Evolutionary conservation across 116 monocot genomes (phyloP).

Genomic region (Iris pallida): DNA sequence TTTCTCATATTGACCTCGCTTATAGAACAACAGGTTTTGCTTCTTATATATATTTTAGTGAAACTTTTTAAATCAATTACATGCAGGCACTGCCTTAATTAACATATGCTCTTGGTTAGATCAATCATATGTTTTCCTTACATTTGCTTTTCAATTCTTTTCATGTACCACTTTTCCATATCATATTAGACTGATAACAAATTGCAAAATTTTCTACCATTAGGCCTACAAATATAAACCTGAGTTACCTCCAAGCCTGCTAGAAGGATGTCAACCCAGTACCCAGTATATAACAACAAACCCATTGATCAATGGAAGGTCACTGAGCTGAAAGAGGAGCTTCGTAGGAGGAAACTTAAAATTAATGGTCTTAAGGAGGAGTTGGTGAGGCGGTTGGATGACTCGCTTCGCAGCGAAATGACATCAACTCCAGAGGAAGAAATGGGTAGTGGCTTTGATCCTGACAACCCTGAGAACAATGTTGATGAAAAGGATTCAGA

Average conservation of each 20-base stretch:
- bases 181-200: no score
- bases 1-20: no score
- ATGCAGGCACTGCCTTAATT: no score
- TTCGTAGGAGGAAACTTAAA: slow-evolving; percentile 52
- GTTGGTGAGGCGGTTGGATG: slow-evolving; percentile 49
- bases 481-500: slow-evolving; percentile 5
- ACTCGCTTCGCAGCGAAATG: slow-evolving; percentile 42
- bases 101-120: no score
- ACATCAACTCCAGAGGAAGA: neutral
- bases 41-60: no score
- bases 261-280: slow-evolving; percentile 34
- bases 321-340: slow-evolving; percentile 89
- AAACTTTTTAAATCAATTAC: no score
- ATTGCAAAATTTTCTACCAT: no score
- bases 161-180: no score
- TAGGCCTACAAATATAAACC: neutral
- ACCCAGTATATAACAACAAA: slow-evolving; percentile 43
- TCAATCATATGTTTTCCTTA: no score
- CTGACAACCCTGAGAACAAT: slow-evolving; percentile 10
- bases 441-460: slow-evolving; percentile 8
- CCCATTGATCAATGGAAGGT: slow-evolving; percentile 95
- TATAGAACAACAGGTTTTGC: no score
- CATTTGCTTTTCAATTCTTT: no score
- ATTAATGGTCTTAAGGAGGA: slow-evolving; percentile 89
- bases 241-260: neutral